Evolutionary conservation across 345 rosid species (phyloP).

Genomic region (Acer saccharum): DNA sequence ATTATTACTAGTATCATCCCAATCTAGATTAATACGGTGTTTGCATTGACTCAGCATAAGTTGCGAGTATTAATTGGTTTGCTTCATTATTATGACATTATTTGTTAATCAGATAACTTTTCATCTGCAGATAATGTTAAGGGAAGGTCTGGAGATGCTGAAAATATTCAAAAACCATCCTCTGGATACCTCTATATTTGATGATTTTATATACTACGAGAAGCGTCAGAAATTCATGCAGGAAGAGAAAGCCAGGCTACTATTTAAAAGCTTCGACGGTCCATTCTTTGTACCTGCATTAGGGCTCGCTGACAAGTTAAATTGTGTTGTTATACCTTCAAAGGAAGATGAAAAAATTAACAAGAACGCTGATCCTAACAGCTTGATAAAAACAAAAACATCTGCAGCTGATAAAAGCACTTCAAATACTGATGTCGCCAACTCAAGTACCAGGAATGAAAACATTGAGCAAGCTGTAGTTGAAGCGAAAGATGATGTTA

Average conservation of each 20-base stretch:
- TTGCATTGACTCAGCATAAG: background rate
- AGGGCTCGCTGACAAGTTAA: slow-evolving; percentile 42
- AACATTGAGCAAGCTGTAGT: slow-evolving; percentile 13
- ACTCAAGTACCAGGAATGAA: slow-evolving; percentile 16
- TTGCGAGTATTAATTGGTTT: background rate
- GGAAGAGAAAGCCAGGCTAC: slow-evolving; percentile 66
- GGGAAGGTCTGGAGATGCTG: slow-evolving; percentile 84
- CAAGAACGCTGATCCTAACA: slow-evolving; percentile 18
- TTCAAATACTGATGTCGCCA: slow-evolving; percentile 20
- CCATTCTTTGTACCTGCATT: slow-evolving; percentile 44
- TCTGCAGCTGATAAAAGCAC: slow-evolving; percentile 19
- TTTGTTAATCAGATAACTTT: background rate
- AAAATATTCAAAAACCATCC: slow-evolving; percentile 64
- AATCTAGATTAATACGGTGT: background rate
- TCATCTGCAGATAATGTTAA: slow-evolving; percentile 60
- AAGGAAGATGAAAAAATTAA: slow-evolving; percentile 26
- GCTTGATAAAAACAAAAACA: slow-evolving; percentile 24
- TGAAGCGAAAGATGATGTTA: slow-evolving; percentile 24
- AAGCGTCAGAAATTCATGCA: slow-evolving; percentile 77
- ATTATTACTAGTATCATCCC: background rate
- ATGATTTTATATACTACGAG: slow-evolving; percentile 86
- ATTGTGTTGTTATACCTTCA: slow-evolving; percentile 20
- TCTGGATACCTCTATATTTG: slow-evolving; percentile 68
- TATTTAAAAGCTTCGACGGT: slow-evolving; percentile 42
- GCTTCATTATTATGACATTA: background rate